Evolutionary conservation across 1,284 basidiomycete species (phyloP).

Genomic region (Heterobasidion irregulare): DNA sequence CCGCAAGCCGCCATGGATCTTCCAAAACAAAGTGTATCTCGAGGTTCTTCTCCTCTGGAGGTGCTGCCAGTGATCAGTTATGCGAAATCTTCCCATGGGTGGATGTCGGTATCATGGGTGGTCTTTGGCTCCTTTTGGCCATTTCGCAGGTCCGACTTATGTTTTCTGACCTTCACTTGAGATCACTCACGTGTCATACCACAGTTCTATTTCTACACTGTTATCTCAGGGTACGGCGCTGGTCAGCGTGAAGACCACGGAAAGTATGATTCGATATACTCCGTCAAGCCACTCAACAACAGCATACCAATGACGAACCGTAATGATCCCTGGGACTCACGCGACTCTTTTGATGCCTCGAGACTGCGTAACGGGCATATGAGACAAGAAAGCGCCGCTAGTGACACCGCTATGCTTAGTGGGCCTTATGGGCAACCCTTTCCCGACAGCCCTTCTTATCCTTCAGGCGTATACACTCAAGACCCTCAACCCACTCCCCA

Average conservation of each 20-base stretch:
- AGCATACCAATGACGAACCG: slow-evolving; percentile 61
- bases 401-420: slow-evolving; percentile 16
- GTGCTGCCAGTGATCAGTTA: slow-evolving; percentile 50
- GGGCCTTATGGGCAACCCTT: slow-evolving; percentile 5
- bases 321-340: slow-evolving; percentile 67
- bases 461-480: slow-evolving; percentile 31
- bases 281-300: slow-evolving; percentile 50
- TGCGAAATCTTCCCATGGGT: slow-evolving; percentile 89
- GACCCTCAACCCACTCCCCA: slow-evolving; percentile 35
- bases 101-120: slow-evolving; percentile 85
- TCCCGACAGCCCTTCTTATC: slow-evolving; percentile 18
- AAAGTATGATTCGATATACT: slow-evolving; percentile 72
- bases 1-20: slow-evolving; percentile 63
- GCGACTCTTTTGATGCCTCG: slow-evolving; percentile 33
- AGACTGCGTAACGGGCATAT: slow-evolving; percentile 32
- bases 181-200: slow-evolving; percentile 12
- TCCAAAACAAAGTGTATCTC: slow-evolving; percentile 61
- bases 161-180: slow-evolving; percentile 9
- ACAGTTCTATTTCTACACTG: slow-evolving; percentile 63
- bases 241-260: slow-evolving; percentile 75
- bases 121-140: slow-evolving; percentile 71
- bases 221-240: slow-evolving; percentile 66
- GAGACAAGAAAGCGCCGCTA: slow-evolving; percentile 44
- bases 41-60: slow-evolving; percentile 41
- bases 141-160: slow-evolving; percentile 55